These are phyloP conservation scores for Rhodotorula glutinis DNA, from an alignment of 1,284 basidiomycete species.

Conservation along the genomic window DNA sequence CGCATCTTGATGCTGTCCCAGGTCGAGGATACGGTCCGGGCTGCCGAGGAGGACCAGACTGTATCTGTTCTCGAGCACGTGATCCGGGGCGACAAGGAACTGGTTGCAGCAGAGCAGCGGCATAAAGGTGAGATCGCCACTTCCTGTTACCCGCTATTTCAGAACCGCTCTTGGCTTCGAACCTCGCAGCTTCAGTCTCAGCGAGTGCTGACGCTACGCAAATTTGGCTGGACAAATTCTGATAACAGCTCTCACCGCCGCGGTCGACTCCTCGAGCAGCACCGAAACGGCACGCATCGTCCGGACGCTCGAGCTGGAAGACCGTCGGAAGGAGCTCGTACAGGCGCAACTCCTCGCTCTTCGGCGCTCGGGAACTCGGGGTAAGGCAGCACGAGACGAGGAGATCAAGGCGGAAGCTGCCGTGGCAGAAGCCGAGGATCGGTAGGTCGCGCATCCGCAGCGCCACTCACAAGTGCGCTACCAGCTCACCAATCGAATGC, in stretches of 20 bases:
- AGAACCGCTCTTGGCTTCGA: no score
- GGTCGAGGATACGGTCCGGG: constrained; percentile 49
- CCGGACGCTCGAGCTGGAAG: constrained; percentile 40
- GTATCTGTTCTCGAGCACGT: constrained; percentile 47
- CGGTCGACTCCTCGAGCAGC: constrained; percentile 44
- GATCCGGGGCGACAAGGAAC: constrained; percentile 48
- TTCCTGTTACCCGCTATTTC: no score
- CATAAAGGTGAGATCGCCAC: constrained; percentile 42
- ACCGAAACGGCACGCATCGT: constrained; percentile 43
- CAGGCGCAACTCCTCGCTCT: constrained; percentile 58
- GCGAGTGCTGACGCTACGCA: no score
- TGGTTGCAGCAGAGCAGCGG: constrained; percentile 44
- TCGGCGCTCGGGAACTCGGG: constrained; percentile 61
- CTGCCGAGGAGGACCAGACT: constrained; percentile 25
- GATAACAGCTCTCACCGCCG: constrained; percentile 39
- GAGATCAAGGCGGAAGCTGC: constrained; percentile 49
- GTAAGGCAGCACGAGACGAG: constrained; percentile 59
- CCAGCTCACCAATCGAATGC: not conserved
- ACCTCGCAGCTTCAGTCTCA: no score
- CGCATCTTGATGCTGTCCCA: constrained; percentile 59
- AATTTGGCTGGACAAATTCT: no score
- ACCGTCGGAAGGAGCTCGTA: constrained; percentile 51
- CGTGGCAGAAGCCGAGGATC: not conserved
- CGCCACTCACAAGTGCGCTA: not conserved
- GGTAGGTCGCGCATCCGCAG: not conserved